Conservation (phyloP, 2,329 filamentous ascomycete species). For the Fusarium begoniae region DNA sequence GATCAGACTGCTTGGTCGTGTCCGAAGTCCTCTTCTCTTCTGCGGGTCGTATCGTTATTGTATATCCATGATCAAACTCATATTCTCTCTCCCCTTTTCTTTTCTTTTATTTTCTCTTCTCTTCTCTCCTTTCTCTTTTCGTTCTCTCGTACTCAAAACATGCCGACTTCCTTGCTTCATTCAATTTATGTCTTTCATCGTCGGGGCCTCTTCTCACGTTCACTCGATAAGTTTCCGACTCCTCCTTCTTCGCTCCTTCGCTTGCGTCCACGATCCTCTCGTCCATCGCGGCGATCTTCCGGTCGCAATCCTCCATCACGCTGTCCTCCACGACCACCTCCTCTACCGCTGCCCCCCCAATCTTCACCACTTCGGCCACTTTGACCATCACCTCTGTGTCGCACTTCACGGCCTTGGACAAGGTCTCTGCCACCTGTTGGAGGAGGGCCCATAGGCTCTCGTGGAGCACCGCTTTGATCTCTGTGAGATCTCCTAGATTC, state of each 20-base stretch:
- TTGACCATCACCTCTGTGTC: slow-evolving; percentile 45
- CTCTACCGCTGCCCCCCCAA: slow-evolving; percentile 45
- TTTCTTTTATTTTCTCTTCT: not conserved
- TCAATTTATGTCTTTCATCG: slow-evolving; percentile 48
- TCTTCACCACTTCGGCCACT: slow-evolving; percentile 45
- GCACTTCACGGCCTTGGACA: slow-evolving; percentile 45
- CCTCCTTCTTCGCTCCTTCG: slow-evolving; percentile 60
- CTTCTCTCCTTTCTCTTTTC: not conserved
- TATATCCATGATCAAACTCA: slow-evolving; percentile 19
- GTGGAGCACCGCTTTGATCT: slow-evolving; percentile 37
- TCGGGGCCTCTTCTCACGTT: slow-evolving; percentile 65
- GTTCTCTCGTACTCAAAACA: slow-evolving; percentile 32
- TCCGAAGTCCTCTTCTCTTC: slow-evolving; percentile 28
- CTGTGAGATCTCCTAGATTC: slow-evolving; percentile 46
- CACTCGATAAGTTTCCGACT: slow-evolving; percentile 49
- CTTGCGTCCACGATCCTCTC: slow-evolving; percentile 51
- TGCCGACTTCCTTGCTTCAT: slow-evolving; percentile 9
- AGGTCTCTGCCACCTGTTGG: slow-evolving; percentile 44
- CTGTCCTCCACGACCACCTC: slow-evolving; percentile 48
- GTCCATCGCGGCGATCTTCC: slow-evolving; percentile 46
- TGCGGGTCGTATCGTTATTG: slow-evolving; percentile 3
- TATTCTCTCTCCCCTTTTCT: not conserved
- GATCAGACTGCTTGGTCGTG: slow-evolving; percentile 27
- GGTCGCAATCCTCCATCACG: slow-evolving; percentile 44
- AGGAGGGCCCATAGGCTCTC: slow-evolving; percentile 46